Conservation (phyloP, 1,284 basidiomycete species). For the Phylloporus sp. region DNA sequence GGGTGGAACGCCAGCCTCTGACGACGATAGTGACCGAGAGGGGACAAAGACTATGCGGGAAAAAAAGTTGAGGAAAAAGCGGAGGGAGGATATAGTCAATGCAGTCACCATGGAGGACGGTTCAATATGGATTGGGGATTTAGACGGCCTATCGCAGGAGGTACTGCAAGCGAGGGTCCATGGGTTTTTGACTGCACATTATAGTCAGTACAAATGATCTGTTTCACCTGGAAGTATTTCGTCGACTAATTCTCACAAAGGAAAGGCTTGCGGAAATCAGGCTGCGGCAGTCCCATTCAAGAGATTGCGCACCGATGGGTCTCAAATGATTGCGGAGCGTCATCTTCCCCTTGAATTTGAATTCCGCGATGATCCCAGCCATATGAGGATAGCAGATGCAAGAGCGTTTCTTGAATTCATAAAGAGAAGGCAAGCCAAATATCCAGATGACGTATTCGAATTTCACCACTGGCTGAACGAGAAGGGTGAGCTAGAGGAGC, state of each 20-base stretch:
- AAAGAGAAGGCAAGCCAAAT: no score
- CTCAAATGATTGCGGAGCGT: not conserved
- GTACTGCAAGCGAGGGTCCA: not conserved
- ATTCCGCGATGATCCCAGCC: not conserved
- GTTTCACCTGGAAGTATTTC: no score
- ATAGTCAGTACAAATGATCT: not conserved
- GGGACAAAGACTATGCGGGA: no score
- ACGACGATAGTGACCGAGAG: no score
- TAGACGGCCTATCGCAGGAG: not conserved
- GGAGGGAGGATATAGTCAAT: not conserved
- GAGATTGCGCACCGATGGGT: not conserved
- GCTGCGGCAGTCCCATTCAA: not conserved
- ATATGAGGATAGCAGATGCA: not conserved
- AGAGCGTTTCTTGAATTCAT: not conserved
- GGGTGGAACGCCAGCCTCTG: no score
- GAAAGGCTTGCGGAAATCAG: not conserved
- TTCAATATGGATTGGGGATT: not conserved
- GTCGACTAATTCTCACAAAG: not conserved
- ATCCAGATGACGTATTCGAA: no score
- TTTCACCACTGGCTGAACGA: no score
- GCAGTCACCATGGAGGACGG: not conserved
- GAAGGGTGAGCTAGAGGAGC: no score
- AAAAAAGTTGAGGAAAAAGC: not conserved
- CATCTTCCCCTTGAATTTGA: not conserved
- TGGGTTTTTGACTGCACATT: not conserved